phyloP scores from a whole-genome alignment of 2,329 filamentous ascomycete genomes.

The Ceratocystiopsis sp. region DNA sequence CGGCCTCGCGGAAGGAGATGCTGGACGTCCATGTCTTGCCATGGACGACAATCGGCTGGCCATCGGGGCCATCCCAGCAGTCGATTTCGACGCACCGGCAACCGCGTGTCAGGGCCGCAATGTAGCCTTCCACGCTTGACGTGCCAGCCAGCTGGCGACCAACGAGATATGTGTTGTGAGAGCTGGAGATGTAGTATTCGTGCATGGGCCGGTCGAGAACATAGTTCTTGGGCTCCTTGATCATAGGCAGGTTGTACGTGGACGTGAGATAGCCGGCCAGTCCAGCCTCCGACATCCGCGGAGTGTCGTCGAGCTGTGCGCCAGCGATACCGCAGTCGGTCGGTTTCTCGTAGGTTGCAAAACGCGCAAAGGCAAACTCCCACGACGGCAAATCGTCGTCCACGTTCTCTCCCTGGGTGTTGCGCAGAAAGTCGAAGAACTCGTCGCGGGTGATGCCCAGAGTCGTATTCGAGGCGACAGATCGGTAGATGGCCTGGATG shows the following conservation, averaged over 20 bases:
- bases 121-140: constrained; percentile 91
- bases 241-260: constrained; percentile 50
- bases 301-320: constrained; percentile 18
- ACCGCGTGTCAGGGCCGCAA: constrained; percentile 68
- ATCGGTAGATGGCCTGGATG: constrained; percentile 55
- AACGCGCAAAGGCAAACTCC: constrained; percentile 55
- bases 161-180: constrained; percentile 92
- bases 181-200: constrained; percentile 96
- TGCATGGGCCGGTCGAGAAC: constrained; percentile 71
- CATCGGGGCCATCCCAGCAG: constrained; percentile 88
- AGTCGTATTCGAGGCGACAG: constrained; percentile 38
- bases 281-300: constrained; percentile 58
- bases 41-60: constrained; percentile 77
- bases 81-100: constrained; percentile 96
- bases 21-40: constrained; percentile 77
- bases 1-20: constrained; percentile 79
- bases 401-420: constrained; percentile 61
- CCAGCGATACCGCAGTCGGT: neutral
- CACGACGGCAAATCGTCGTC: constrained; percentile 47
- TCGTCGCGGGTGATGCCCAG: constrained; percentile 52
- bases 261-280: constrained; percentile 68
- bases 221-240: constrained; percentile 41
- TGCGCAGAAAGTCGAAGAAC: constrained; percentile 59
- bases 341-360: constrained; percentile 39
- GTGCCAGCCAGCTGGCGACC: constrained; percentile 79